Base-by-base conservation (phyloP, 2,329 filamentous ascomycete genomes). In the Myriosclerotinia scirpicola region DNA sequence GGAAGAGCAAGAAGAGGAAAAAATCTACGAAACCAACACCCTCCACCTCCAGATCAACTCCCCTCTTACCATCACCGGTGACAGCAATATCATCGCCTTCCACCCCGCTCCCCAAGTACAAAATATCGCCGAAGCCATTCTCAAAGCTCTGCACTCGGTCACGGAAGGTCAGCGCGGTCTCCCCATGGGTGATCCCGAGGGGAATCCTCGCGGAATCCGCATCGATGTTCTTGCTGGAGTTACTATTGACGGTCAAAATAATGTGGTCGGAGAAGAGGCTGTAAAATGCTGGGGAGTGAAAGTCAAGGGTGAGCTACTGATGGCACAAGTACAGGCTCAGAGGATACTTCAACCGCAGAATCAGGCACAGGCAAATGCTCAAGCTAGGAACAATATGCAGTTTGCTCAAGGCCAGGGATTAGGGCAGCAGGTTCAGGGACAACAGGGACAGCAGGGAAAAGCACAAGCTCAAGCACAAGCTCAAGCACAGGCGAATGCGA, bases 1-100 rank as follows among this genome's bases (percentile, higher is more conserved):
- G 80, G 88, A 87, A 9, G 90, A 92, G 0, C 84, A 91, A 79
- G 85, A 90, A 71, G 82, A 55, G 14, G 55, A 54, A 9, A 15
- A n/a, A 2, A 1, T 3, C n/a, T 50, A 79, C 1, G 76, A 81
- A 58, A 79, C 85, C 67, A 77, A 75, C 4, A 17, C 36, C 36
- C 20, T 63, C 11, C 17, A 15, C 59, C 74, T 87, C 54, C 77
- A 76, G 20, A 81, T 87, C 76, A 80, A 81, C 70, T 80, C 81
- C 20, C 78, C 81, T 0, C 74, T 85, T 71, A 77, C 72, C 67
- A 77, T 87, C 70, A 75, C 76, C 48, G 81, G 80, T 68, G 78
- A 78, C 74, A 77, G 81, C 74, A 87, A 87, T 74, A 73, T 83
- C 59, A 73, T 84, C 26, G 71, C 76, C 0, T 73, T 78, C 4